Evolutionary conservation across 441 rosid species (phyloP), one percentile per base, ranked within the genome.

Genomic region (Breynia disticha): DNA sequence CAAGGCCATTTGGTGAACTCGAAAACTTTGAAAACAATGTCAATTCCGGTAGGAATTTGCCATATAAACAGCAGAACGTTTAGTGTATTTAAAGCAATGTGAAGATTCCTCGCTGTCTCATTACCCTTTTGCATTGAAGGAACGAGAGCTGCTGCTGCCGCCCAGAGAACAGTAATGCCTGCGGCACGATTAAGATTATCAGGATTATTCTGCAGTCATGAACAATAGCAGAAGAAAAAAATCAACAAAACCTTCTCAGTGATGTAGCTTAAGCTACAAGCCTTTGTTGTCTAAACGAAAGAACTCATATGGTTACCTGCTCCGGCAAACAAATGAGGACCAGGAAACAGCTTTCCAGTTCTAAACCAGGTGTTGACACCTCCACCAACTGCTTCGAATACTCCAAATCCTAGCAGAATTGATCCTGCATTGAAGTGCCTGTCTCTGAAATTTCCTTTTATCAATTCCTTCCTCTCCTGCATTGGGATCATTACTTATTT

Each of bases 321-420:
- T 53, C 96, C 96, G 4, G 90, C 87, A 54, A 77, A 91, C 75
- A 91, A 79, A 82, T 87, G 96, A 49, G 96, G 96, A 17, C 95
- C 96, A 12, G 98, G 96, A 67, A 90, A 90, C 18, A 90, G 78
- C 79, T 83, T 87, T 63, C 98, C 95, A 0, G 95, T 68, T 65
- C 98, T 74, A 32, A 82, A 68, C 83, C 85, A 85, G 18, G 98
- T 87, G 50, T 91, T 91, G 62, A 83, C 7, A 35, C 98, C 93
- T 42, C 96, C 96, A 15, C 67, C 75, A 7, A 87, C 61, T 20
- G 93, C 0, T 71, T 91, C 98, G 20, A 87, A 71, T 42, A 85
- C 96, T 61, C 98, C 98, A 67, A 87, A 85, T 6, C 79, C 96
- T 50, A 91, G 74, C 71, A 87, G 63, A 59, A 86, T 72, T 16